These are phyloP conservation scores for Hsuehochloa calcarea DNA, from an alignment of 176 grass and related monocot genomes.

Conservation along the genomic window DNA sequence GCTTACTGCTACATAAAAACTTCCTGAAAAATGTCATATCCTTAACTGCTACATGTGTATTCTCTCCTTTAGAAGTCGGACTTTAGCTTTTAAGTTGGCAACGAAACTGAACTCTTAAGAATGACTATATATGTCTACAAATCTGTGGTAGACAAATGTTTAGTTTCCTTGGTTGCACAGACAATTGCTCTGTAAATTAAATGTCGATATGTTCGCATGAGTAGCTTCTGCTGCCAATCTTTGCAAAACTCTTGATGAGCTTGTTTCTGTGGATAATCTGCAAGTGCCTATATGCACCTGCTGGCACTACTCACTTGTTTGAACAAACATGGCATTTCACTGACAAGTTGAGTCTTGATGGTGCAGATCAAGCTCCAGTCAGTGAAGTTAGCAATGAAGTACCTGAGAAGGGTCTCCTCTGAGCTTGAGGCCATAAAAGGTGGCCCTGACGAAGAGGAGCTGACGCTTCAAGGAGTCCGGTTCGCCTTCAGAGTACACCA, in stretches of 20 bases:
- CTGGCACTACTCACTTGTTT: not conserved
- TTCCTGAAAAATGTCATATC: not conserved
- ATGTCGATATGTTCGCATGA: not conserved
- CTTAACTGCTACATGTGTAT: not conserved
- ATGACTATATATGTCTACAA: not conserved
- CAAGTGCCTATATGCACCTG: not conserved
- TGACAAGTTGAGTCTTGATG: not conserved
- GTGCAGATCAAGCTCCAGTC: constrained; percentile 83
- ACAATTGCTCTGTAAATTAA: not conserved
- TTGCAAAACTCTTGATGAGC: not conserved
- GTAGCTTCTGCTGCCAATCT: not conserved
- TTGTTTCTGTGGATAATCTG: not conserved
- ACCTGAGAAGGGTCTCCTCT: constrained; percentile 77
- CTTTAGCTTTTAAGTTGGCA: not conserved
- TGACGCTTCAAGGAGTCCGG: constrained; percentile 81
- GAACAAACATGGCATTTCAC: not conserved
- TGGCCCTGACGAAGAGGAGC: constrained; percentile 83
- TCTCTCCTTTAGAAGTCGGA: not conserved
- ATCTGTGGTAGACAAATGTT: not conserved
- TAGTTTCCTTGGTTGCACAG: not conserved
- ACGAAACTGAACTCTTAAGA: not conserved
- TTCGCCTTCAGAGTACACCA: constrained; percentile 97
- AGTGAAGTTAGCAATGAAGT: constrained; percentile 84
- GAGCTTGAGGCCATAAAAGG: constrained; percentile 79
- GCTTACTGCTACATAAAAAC: not conserved